These are phyloP conservation scores for Penicillium canescens DNA, from an alignment of 495 filamentous ascomycete species.

Conservation along the genomic window DNA sequence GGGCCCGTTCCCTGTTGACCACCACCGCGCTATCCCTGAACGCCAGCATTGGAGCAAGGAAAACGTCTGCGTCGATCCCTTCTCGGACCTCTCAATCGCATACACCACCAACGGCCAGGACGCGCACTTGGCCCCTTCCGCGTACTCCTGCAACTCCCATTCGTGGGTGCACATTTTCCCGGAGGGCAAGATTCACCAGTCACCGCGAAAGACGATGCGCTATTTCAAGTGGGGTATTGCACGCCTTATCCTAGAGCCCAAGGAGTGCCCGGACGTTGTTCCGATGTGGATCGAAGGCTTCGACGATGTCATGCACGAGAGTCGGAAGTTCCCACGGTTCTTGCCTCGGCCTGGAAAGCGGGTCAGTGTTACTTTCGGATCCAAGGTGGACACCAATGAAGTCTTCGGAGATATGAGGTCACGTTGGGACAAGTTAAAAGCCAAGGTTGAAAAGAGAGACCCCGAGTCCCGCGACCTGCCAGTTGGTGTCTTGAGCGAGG, in stretches of 20 bases:
- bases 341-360: slow-evolving; percentile 72
- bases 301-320: slow-evolving; percentile 81
- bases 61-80: slow-evolving; percentile 50
- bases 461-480: slow-evolving; percentile 37
- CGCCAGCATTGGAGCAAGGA: slow-evolving; percentile 37
- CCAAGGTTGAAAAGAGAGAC: slow-evolving; percentile 37
- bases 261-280: slow-evolving; percentile 79
- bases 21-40: slow-evolving; percentile 36
- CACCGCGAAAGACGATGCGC: slow-evolving; percentile 73
- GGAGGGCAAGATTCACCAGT: slow-evolving; percentile 90
- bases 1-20: slow-evolving; percentile 51
- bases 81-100: slow-evolving; percentile 47
- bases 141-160: slow-evolving; percentile 62
- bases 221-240: slow-evolving; percentile 98
- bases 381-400: slow-evolving; percentile 48
- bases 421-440: slow-evolving; percentile 66
- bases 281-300: slow-evolving; percentile 93
- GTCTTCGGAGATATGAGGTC: slow-evolving; percentile 64
- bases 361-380: slow-evolving; percentile 70
- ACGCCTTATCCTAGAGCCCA: slow-evolving; percentile 82
- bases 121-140: slow-evolving; percentile 54
- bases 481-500: slow-evolving; percentile 65
- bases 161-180: slow-evolving; percentile 95
- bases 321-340: slow-evolving; percentile 75
- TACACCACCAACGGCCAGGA: slow-evolving; percentile 57